Evolutionary conservation across 306 rosid species (phyloP).

Genomic region (Acacia acuminata): DNA sequence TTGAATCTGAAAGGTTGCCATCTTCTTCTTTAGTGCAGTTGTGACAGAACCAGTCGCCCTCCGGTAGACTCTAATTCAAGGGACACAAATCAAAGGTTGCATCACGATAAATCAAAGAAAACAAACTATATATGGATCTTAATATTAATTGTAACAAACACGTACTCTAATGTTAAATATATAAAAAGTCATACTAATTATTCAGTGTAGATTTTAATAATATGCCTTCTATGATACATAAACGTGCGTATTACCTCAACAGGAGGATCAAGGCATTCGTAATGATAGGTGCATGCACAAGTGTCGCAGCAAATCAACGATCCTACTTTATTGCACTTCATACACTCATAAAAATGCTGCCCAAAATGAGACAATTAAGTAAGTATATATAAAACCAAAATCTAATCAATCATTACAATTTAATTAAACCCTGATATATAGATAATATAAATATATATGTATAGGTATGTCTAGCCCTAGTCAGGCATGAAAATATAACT

Average conservation of each 20-base stretch:
- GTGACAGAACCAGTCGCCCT: slow-evolving; percentile 4
- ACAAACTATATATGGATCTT: background rate
- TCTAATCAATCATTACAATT: background rate
- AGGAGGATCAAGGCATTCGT: slow-evolving; percentile 13
- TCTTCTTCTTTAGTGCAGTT: background rate
- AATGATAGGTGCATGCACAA: background rate
- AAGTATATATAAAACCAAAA: background rate
- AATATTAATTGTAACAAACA: background rate
- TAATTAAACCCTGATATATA: background rate
- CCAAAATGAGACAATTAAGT: background rate
- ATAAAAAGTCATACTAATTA: no score
- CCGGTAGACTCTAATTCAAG: background rate
- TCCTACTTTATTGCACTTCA: slow-evolving; percentile 11
- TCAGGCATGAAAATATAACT: no score
- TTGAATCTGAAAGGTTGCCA: background rate
- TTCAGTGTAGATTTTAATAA: background rate
- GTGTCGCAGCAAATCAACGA: slow-evolving; percentile 5
- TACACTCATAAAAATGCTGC: background rate
- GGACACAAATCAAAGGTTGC: background rate
- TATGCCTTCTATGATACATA: background rate
- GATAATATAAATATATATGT: no score
- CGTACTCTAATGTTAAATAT: background rate
- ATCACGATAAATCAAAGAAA: background rate
- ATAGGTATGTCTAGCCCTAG: no score
- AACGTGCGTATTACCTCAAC: background rate